Conservation (phyloP, 441 rosid genomes). For the Croton setiger region DNA sequence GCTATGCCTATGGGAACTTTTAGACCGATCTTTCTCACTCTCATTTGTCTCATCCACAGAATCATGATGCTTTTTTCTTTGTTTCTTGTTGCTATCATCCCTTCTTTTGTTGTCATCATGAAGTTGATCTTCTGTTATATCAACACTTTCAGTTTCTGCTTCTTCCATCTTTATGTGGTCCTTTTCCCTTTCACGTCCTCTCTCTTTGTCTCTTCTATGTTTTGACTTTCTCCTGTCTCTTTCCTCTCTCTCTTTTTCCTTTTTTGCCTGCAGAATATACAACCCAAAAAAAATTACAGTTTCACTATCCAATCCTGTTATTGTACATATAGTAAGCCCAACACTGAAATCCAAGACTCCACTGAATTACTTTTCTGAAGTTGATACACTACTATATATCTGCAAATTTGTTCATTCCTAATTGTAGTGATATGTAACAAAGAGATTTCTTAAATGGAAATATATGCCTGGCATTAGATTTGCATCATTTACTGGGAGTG, state of each 20-base stretch:
- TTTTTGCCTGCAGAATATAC: conserved; percentile 38
- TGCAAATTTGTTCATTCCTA: background rate
- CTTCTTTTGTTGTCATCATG: conserved; percentile 61
- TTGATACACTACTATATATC: background rate
- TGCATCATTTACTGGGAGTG: background rate
- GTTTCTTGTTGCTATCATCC: conserved; percentile 72
- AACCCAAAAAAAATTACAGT: background rate
- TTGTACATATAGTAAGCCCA: background rate
- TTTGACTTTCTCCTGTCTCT: conserved; percentile 55
- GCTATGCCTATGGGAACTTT: conserved; percentile 70
- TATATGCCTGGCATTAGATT: background rate
- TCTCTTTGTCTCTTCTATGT: conserved; percentile 68
- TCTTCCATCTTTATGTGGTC: conserved; percentile 71
- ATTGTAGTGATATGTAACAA: background rate
- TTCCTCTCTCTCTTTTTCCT: conserved; percentile 46
- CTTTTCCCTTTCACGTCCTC: conserved; percentile 64
- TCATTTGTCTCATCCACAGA: conserved; percentile 62
- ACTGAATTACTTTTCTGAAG: background rate
- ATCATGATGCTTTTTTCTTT: conserved; percentile 71
- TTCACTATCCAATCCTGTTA: conserved; percentile 1
- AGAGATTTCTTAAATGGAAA: background rate
- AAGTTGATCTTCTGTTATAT: conserved; percentile 37
- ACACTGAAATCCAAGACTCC: background rate
- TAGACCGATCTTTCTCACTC: conserved; percentile 70
- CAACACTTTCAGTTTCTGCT: conserved; percentile 64